A percentile compares a stretch with the other conserved stretches of the same genome.
These are phyloP conservation scores for Paramecium octaurelia DNA, from an alignment of 73 alveolate species.

Conservation along the genomic window DNA sequence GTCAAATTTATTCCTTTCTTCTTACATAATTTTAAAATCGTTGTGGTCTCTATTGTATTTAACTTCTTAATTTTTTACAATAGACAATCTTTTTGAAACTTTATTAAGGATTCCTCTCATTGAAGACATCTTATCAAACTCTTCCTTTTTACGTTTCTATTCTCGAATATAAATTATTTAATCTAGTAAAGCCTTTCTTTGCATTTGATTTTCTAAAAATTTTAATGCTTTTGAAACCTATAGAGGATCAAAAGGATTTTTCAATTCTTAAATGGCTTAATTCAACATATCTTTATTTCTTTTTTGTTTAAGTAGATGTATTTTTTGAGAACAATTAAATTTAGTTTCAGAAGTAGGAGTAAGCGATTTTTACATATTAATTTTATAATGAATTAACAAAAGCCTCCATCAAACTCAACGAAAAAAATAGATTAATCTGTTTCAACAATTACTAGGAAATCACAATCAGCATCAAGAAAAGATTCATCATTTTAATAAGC, in stretches of 20 bases:
- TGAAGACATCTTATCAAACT: neutral
- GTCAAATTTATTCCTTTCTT: neutral
- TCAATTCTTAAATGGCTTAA: neutral
- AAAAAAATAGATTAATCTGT: neutral
- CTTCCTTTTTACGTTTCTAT: neutral
- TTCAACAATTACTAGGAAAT: neutral
- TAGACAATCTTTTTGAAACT: neutral
- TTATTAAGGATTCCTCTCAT: neutral
- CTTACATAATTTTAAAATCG: neutral
- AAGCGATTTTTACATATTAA: neutral
- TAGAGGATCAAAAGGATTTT: slow-evolving; percentile 12
- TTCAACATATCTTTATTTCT: neutral
- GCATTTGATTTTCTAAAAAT: neutral
- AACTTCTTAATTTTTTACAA: neutral
- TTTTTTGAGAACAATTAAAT: neutral
- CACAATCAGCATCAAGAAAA: slow-evolving; percentile 5
- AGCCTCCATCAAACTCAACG: neutral
- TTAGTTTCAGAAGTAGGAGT: neutral
- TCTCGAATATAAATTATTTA: neutral
- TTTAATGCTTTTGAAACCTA: neutral
- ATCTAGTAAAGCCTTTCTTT: neutral
- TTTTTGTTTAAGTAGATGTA: neutral
- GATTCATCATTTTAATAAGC: slow-evolving; percentile 43
- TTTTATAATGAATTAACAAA: neutral
- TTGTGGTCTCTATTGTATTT: neutral